Percentiles rank a stretch among this genome's conserved stretches.
Conservation (phyloP, 208 protist genomes). For the Tetramitus jugosus region DNA sequence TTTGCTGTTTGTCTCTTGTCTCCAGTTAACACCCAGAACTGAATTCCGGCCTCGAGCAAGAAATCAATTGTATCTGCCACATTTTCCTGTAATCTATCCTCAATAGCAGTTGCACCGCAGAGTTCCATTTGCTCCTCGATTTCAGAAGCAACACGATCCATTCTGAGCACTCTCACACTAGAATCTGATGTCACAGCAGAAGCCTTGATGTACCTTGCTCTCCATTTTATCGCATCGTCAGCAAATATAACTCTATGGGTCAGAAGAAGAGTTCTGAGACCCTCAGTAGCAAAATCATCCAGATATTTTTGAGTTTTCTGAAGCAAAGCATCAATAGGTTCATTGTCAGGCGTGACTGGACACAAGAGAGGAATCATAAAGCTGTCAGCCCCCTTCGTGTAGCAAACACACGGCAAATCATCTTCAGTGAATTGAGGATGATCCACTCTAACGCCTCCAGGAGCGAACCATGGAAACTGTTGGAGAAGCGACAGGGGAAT, state of each 20-base stretch:
- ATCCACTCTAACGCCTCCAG: not conserved
- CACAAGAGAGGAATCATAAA: not conserved
- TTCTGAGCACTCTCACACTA: not conserved
- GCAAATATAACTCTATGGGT: constrained; percentile 31
- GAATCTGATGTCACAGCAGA: not conserved
- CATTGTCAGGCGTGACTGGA: not conserved
- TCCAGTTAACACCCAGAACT: constrained; percentile 88
- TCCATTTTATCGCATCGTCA: constrained; percentile 48
- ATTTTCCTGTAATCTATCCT: constrained; percentile 47
- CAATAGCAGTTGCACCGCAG: constrained; percentile 47
- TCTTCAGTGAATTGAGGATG: too few relatives aligned
- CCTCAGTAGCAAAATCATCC: constrained; percentile 32
- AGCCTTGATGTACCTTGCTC: constrained; percentile 7
- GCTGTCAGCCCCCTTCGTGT: not conserved
- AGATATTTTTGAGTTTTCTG: not conserved
- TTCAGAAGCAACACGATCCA: constrained; percentile 10
- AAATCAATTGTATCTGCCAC: constrained; percentile 43
- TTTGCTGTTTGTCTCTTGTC: constrained; percentile 95
- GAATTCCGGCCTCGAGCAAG: constrained; percentile 44
- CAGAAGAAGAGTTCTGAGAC: constrained; percentile 4
- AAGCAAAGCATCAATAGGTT: not conserved
- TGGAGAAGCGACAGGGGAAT: not conserved
- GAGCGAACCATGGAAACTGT: not conserved
- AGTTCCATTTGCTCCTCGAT: constrained; percentile 40
- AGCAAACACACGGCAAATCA: not conserved